Base-by-base conservation (phyloP, 208 protist genomes). In the Leishmania major region DNA sequence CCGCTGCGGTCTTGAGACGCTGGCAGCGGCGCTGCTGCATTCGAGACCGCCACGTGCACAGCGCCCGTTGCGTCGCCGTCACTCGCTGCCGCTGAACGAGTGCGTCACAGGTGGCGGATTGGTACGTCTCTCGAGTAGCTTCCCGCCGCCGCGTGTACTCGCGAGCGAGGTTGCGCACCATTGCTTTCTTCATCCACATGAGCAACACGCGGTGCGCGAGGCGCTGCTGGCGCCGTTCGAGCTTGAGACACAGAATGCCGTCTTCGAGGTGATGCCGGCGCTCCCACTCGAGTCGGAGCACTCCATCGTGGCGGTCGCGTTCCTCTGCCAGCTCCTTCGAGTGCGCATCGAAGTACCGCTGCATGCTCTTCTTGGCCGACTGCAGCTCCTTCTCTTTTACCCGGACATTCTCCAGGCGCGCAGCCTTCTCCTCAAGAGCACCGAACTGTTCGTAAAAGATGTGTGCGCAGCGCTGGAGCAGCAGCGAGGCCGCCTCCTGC, bases 321-420 rank as follows among this genome's bases (percentile, higher is more conserved):
- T 78, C 76, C 40, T 83, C 84, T 13, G 64, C 81, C 72, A 88
- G 70, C n/a, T 83, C 75, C 25, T 73, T 82, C 19, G 76, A 76
- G 70, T 92, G 91, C 0, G 80, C 77, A n/a, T 92, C 83, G 7
- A 94, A 88, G 85, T 94, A 94, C 2, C 91, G 91, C 71, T 83
- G 86, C 89, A 94, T 91, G 55, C 82, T 86, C 70, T 83, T 87
- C 80, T 91, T 91, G 28, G 86, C 83, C 0, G 85, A 83, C 43
- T 83, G 71, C 59, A 94, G 69, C 55, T 85, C 77, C 66, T 86
- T 84, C 69, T 90, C 87, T 31, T 86, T 86, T 3, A 77, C 66
- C 3, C 77, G 66, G 17, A 90, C 82, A 62, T 90, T 85, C 5
- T 77, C 77, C 37, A 90, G 73, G 4, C 79, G 74, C 59, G 74